Percentiles rank a stretch among this genome's conserved stretches.
These are phyloP conservation scores for Mitragyna speciosa DNA, from an alignment of 257 asterid species.

Conservation along the genomic window DNA sequence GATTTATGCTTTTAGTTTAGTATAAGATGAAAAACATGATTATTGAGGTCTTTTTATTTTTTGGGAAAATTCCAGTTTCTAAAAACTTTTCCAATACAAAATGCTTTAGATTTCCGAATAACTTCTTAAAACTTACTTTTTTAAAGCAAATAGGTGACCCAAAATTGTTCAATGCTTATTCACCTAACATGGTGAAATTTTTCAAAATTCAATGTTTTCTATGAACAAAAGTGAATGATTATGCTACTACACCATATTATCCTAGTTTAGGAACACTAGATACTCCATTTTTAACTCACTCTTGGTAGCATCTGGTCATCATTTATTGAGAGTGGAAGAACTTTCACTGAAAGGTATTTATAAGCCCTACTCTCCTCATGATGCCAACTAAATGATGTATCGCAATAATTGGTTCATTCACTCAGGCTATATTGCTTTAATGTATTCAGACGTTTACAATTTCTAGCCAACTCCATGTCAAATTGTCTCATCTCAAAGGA, in stretches of 20 bases:
- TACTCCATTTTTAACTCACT: not conserved
- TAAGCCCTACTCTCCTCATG: slow-evolving; percentile 1
- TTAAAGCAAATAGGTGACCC: too few relatives aligned
- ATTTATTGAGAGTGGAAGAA: slow-evolving; percentile 7
- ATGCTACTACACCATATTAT: not conserved
- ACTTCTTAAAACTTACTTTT: too few relatives aligned
- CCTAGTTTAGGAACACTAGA: slow-evolving; percentile 18
- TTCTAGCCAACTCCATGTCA: not conserved
- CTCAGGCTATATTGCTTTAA: slow-evolving; percentile 4
- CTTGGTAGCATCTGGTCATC: not conserved
- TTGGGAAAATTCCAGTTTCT: too few relatives aligned
- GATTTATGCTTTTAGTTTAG: too few relatives aligned
- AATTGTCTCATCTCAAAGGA: not conserved
- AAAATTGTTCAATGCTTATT: not conserved
- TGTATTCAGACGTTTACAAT: not conserved
- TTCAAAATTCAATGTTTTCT: not conserved
- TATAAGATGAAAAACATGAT: too few relatives aligned
- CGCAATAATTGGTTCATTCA: slow-evolving; percentile 2
- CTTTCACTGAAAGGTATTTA: slow-evolving; percentile 1
- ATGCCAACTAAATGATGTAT: slow-evolving; percentile 5
- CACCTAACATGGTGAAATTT: not conserved
- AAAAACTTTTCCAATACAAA: too few relatives aligned
- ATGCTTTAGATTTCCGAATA: too few relatives aligned
- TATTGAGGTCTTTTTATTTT: too few relatives aligned
- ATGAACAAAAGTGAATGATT: not conserved